Percentiles rank a stretch among this genome's conserved stretches.
These are phyloP conservation scores for Rosa multiflora DNA, from an alignment of 306 rosid genomes.

Conservation along the genomic window DNA sequence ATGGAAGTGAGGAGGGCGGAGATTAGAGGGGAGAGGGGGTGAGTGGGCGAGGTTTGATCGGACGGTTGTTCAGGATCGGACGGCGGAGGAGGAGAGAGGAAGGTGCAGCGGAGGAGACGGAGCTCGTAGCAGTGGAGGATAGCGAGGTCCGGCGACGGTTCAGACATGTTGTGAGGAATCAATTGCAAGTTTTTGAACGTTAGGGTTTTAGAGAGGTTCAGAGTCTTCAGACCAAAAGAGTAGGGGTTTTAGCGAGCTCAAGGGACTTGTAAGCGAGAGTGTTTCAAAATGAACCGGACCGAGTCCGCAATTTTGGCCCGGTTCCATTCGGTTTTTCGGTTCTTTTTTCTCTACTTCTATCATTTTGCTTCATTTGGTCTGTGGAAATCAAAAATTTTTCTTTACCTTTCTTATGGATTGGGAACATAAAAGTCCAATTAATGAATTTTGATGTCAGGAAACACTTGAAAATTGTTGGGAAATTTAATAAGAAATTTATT, in stretches of 20 bases:
- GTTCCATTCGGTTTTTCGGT: background rate
- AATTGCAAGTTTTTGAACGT: background rate
- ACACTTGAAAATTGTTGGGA: too few species aligned
- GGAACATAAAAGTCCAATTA: too few species aligned
- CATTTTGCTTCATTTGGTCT: too few species aligned
- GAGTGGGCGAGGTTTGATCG: background rate
- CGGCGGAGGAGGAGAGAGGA: constrained; percentile 29
- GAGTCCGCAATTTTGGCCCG: background rate
- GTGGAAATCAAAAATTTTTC: too few species aligned
- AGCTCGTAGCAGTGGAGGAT: constrained; percentile 61
- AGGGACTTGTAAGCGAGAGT: too few species aligned
- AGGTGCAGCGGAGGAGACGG: constrained; percentile 72
- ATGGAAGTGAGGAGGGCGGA: constrained; percentile 44
- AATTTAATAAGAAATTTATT: too few species aligned
- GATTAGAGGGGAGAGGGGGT: constrained; percentile 35
- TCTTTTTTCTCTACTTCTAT: too few species aligned
- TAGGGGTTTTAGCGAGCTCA: background rate
- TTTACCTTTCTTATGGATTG: too few species aligned
- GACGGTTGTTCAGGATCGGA: constrained; percentile 20
- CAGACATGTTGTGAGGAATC: constrained; percentile 6
- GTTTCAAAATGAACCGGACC: background rate
- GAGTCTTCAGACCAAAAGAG: background rate
- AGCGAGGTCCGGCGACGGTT: constrained; percentile 13
- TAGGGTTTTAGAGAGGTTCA: constrained; percentile 3
- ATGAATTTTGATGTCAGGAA: too few species aligned